Percentiles rank a stretch among this genome's conserved stretches.
Conservation (phyloP, 331 rosid genomes). For the Ulmus americana region DNA sequence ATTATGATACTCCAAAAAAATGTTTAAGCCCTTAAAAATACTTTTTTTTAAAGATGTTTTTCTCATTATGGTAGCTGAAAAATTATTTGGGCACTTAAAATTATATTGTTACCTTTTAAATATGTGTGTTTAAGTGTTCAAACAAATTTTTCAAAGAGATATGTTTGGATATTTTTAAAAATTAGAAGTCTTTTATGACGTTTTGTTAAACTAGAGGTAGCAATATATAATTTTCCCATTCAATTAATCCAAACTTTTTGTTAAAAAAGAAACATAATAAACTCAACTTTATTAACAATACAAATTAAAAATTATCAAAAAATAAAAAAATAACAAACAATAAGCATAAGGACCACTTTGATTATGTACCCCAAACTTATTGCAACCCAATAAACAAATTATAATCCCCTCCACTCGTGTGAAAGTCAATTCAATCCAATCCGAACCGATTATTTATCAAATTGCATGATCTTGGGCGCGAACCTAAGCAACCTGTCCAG, state of each 20-base stretch:
- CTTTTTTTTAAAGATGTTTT: too few species aligned
- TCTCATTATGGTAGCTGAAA: too few species aligned
- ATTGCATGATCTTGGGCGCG: slow-evolving; percentile 51
- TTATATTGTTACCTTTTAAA: too few species aligned
- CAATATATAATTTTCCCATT: neutral
- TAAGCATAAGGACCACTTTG: neutral
- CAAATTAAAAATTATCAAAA: neutral
- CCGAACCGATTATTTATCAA: slow-evolving; percentile 7
- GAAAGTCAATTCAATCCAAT: too few species aligned
- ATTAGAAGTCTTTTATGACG: too few species aligned
- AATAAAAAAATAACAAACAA: neutral
- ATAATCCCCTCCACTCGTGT: neutral
- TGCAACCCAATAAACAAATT: slow-evolving; percentile 7
- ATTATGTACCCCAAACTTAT: slow-evolving; percentile 1
- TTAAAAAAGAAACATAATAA: neutral
- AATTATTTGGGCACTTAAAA: too few species aligned
- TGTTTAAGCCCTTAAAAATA: too few species aligned
- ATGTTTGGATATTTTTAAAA: too few species aligned
- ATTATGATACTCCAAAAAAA: too few species aligned
- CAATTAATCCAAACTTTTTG: neutral
- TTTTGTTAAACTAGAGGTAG: too few species aligned
- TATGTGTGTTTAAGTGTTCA: too few species aligned
- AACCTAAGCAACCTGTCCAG: slow-evolving; percentile 37
- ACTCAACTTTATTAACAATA: neutral
- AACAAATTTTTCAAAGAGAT: too few species aligned